phyloP scores from a whole-genome alignment of 2,329 filamentous ascomycete species.

The Gaeumannomyces tritici region DNA sequence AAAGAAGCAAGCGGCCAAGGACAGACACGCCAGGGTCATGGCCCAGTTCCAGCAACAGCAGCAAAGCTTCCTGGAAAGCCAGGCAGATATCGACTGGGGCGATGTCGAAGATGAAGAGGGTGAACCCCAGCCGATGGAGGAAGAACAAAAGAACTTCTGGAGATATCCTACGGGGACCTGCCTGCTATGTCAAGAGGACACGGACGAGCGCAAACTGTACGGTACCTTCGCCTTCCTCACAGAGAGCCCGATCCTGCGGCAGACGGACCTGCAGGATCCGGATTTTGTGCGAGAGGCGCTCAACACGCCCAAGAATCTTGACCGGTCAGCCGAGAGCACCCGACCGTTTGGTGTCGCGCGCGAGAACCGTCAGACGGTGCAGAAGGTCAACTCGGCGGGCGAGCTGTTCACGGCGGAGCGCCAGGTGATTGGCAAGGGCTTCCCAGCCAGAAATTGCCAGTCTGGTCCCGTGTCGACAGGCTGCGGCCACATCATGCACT shows the following conservation, averaged over 20 bases:
- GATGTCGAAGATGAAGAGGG: slow-evolving; percentile 68
- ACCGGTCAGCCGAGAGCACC: slow-evolving; percentile 71
- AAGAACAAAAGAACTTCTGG: slow-evolving; percentile 67
- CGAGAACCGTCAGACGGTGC: slow-evolving; percentile 70
- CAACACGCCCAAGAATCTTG: slow-evolving; percentile 69
- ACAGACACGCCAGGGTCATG: slow-evolving; percentile 89
- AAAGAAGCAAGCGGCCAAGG: slow-evolving; percentile 85
- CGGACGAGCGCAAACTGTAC: slow-evolving; percentile 78
- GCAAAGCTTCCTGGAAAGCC: slow-evolving; percentile 84
- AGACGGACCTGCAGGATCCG: slow-evolving; percentile 72
- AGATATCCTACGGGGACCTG: slow-evolving; percentile 90
- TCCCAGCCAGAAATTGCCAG: slow-evolving; percentile 56
- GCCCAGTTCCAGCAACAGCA: slow-evolving; percentile 97
- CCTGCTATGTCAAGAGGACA: slow-evolving; percentile 94
- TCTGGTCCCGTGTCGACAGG: slow-evolving; percentile 78
- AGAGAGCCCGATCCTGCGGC: slow-evolving; percentile 75
- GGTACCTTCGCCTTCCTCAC: slow-evolving; percentile 88
- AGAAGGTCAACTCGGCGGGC: slow-evolving; percentile 66
- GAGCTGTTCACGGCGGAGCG: slow-evolving; percentile 63
- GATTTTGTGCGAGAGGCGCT: slow-evolving; percentile 80
- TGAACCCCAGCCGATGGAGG: slow-evolving; percentile 15
- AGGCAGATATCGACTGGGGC: slow-evolving; percentile 77
- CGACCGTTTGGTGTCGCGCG: slow-evolving; percentile 86
- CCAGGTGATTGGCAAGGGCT: slow-evolving; percentile 82
- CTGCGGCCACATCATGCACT: slow-evolving; percentile 99